Base-by-base conservation (phyloP, 768 basidiomycete species). In the Chalciporus piperatus region DNA sequence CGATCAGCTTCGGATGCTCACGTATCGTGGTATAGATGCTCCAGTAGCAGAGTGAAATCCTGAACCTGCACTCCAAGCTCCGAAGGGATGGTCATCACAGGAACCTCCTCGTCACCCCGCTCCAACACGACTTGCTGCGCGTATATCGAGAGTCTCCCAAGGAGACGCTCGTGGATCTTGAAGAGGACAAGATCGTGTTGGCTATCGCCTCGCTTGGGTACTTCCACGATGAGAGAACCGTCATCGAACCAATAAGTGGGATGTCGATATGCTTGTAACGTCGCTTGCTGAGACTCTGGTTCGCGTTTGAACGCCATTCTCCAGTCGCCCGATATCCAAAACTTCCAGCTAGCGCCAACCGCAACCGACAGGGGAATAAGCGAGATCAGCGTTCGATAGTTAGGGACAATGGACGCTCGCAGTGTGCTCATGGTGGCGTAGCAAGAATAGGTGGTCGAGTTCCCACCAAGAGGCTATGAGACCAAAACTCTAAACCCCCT, bases 1-100 rank as follows among this genome's bases (percentile, higher is more conserved):
- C 2, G 6, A 32, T 32, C 28, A 23, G 50, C 25, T n/a, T 38
- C 30, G 32, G 50, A 25, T 35, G 78, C 83, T 75, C 67, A 88
- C 87, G 65, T 65, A 60, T 87, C 81, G 60, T 86, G 81, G 61
- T 89, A 88, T 27, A 89, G 60, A 67, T 86, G 78, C 51, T 75
- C 74, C n/a, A 89, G 68, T 43, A 89, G 64, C 1, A 70, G 73
- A 43, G 78, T 77, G 6, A 86, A 73, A 61, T 88, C 85, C 39
- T 65, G 60, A 16, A 71, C 66, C 35, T 59, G 62, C 44, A 80
- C 71, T 28, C 67, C 63, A 16, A 70, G 64, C 40, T 73, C 67
- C 23, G 60, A 63, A 42, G 79, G 77, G 38, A 80, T 59, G 23
- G 41, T 59, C 47, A 42, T 66, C 47, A 40, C 62, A 32, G 62